Evolutionary conservation across 306 rosid species (phyloP).

Genomic region (Astragalus membranaceus): DNA sequence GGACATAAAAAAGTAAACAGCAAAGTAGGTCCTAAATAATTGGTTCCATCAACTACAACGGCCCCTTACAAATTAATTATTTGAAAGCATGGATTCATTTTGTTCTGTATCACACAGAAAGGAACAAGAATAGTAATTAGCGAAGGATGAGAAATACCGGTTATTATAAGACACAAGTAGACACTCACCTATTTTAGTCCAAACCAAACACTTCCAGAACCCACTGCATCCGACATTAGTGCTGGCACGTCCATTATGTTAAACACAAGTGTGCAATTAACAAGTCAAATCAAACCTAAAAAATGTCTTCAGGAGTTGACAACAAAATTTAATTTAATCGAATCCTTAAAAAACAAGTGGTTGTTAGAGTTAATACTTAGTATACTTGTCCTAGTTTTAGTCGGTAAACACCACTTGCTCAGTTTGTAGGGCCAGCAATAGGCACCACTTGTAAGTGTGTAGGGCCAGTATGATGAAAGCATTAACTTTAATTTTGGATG

Average conservation of each 20-base stretch:
- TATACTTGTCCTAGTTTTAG: neutral
- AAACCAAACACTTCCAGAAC: neutral
- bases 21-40: neutral
- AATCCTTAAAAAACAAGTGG: neutral
- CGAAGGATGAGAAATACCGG: neutral
- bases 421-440: slow-evolving; percentile 16
- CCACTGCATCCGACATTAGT: neutral
- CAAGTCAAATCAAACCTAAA: neutral
- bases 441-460: slow-evolving; percentile 18
- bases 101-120: slow-evolving; percentile 18
- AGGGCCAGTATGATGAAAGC: neutral
- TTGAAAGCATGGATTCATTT: neutral
- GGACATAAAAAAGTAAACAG: neutral
- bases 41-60: neutral
- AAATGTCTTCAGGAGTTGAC: neutral
- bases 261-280: neutral
- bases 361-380: neutral
- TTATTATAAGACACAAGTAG: neutral
- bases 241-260: too few species aligned
- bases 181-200: neutral
- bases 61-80: slow-evolving; percentile 12
- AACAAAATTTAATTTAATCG: neutral
- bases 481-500: neutral
- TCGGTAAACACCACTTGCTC: neutral
- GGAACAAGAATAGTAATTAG: neutral